Evolutionary conservation across 2,329 filamentous ascomycete genomes (phyloP).

Genomic region (Claviceps paspali): DNA sequence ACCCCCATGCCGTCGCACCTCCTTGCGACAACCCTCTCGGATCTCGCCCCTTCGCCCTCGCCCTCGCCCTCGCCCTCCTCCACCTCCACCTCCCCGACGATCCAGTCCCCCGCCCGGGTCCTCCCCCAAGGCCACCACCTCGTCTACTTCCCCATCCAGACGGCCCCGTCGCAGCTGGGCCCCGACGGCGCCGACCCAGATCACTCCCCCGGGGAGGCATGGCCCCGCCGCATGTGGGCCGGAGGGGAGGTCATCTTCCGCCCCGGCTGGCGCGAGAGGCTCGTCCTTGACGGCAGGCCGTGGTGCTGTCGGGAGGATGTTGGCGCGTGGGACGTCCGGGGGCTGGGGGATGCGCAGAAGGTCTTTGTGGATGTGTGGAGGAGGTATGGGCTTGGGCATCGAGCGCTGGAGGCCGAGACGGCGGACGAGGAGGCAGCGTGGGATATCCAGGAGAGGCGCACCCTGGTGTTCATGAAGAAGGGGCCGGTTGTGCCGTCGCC

Average conservation of each 20-base stretch:
- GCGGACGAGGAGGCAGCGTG: conserved; percentile 7
- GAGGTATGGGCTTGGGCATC: conserved; percentile 22
- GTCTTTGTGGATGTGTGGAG: conserved; percentile 37
- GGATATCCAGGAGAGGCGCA: conserved; percentile 31
- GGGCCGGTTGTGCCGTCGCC: too few relatives aligned
- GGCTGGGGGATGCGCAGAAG: conserved; percentile 23
- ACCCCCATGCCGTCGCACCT: conserved; percentile 49
- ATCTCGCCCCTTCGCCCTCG: conserved; percentile 31
- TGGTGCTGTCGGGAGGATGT: conserved; percentile 32
- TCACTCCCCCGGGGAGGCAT: conserved; percentile 60
- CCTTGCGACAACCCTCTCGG: conserved; percentile 45
- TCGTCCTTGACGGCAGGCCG: conserved; percentile 24
- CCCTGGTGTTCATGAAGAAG: conserved; percentile 36
- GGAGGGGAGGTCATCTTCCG: conserved; percentile 55
- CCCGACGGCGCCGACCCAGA: conserved; percentile 73
- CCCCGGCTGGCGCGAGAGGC: conserved; percentile 11
- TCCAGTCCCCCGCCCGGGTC: conserved; percentile 12
- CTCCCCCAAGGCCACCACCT: conserved; percentile 63
- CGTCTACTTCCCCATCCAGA: conserved; percentile 68
- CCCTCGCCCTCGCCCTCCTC: too few relatives aligned
- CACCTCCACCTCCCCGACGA: conserved; percentile 6
- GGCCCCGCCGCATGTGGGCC: conserved; percentile 73
- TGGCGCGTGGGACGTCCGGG: conserved; percentile 21
- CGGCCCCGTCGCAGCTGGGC: conserved; percentile 46
- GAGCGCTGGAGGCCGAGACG: too few relatives aligned